A percentile compares a stretch with the other conserved stretches of the same genome.
phyloP scores from a whole-genome alignment of 306 rosid species.

The Lathyrus tuberosus region DNA sequence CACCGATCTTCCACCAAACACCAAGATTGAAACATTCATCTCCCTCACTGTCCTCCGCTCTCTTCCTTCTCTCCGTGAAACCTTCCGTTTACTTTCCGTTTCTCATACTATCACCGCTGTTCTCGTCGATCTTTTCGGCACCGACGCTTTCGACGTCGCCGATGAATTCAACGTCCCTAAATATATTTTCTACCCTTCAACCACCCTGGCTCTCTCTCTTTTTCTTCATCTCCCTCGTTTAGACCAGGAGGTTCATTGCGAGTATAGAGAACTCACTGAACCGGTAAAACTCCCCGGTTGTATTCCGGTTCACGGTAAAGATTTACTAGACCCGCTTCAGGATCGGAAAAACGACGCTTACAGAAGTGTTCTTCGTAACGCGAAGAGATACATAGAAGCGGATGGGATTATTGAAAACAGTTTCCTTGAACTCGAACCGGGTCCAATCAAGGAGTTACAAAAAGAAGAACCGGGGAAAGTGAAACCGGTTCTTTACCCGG shows the following conservation, averaged over 20 bases:
- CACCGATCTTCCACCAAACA: slow-evolving; percentile 12
- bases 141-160: slow-evolving; percentile 76
- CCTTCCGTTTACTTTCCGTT: slow-evolving; percentile 28
- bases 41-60: slow-evolving; percentile 46
- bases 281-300: slow-evolving; percentile 69
- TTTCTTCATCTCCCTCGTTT: slow-evolving; percentile 52
- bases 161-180: slow-evolving; percentile 47
- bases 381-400: slow-evolving; percentile 51
- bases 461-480: slow-evolving; percentile 47
- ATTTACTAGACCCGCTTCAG: slow-evolving; percentile 72
- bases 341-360: slow-evolving; percentile 69
- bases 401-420: slow-evolving; percentile 63
- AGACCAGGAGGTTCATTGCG: slow-evolving; percentile 47
- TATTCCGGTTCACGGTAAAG: slow-evolving; percentile 53
- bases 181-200: slow-evolving; percentile 65
- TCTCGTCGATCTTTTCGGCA: slow-evolving; percentile 69
- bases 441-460: slow-evolving; percentile 41
- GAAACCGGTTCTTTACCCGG: slow-evolving; percentile 48
- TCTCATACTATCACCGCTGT: slow-evolving; percentile 43
- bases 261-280: slow-evolving; percentile 53
- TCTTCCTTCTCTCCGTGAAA: slow-evolving; percentile 44
- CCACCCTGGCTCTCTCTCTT: slow-evolving; percentile 54
- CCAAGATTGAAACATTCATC: slow-evolving; percentile 38
- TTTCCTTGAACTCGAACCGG: slow-evolving; percentile 69
- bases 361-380: slow-evolving; percentile 51